Conservation (phyloP, 2,329 filamentous ascomycete genomes). For the Cordyceps farinosa region DNA sequence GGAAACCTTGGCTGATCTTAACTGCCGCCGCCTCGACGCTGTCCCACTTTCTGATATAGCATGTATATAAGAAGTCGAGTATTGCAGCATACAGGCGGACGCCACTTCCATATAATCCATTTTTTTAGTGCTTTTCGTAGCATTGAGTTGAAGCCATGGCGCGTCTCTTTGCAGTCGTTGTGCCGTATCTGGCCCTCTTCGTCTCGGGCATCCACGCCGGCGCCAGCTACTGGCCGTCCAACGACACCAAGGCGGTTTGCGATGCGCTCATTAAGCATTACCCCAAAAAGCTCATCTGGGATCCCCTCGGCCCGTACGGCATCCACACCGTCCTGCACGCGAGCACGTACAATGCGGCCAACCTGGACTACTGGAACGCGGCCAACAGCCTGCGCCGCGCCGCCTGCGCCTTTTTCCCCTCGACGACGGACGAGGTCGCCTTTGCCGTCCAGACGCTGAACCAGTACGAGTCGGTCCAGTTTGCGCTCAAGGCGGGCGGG, state of each 20-base stretch:
- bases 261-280: slow-evolving; percentile 16
- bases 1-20: background rate
- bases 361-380: slow-evolving; percentile 23
- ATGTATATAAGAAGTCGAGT: background rate
- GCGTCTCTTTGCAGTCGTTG: background rate
- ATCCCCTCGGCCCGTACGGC: slow-evolving; percentile 18
- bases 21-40: background rate
- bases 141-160: background rate
- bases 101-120: background rate
- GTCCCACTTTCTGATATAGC: background rate
- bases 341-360: slow-evolving; percentile 16
- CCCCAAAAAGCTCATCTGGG: slow-evolving; percentile 21
- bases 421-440: slow-evolving; percentile 31
- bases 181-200: background rate
- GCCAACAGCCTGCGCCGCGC: slow-evolving; percentile 23
- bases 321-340: background rate
- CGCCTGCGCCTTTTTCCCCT: slow-evolving; percentile 35
- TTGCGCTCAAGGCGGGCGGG: slow-evolving; percentile 38
- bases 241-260: slow-evolving; percentile 21
- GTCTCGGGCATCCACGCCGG: background rate
- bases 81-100: slow-evolving; percentile 4
- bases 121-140: background rate
- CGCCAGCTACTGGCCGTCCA: background rate
- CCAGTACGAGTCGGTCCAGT: slow-evolving; percentile 29
- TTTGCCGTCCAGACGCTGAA: slow-evolving; percentile 31